phyloP scores from a whole-genome alignment of 2,329 filamentous ascomycete genomes.

The Parascedosporium putredinis region DNA sequence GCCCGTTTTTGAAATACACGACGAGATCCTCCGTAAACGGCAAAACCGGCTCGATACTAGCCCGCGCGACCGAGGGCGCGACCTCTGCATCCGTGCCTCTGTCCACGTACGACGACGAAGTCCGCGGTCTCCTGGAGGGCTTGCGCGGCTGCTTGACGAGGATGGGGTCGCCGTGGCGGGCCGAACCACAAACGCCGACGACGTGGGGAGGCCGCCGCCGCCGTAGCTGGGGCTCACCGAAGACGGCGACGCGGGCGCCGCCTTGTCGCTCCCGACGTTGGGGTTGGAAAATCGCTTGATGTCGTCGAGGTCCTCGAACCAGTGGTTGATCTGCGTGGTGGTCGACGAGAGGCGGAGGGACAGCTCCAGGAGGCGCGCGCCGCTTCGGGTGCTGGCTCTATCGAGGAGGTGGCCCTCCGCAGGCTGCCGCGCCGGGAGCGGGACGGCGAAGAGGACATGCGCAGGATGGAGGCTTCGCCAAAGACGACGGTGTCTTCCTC shows the following conservation, averaged over 20 bases:
- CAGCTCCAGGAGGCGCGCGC: constrained; percentile 21
- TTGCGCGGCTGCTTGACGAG: constrained; percentile 20
- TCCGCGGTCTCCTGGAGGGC: constrained; percentile 14
- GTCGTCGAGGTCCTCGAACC: constrained; percentile 8
- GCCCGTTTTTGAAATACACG: constrained; percentile 39
- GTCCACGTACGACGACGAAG: constrained; percentile 24
- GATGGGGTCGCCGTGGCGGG: constrained; percentile 19
- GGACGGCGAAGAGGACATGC: constrained; percentile 20
- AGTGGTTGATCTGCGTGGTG: not conserved
- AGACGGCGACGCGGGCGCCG: not conserved
- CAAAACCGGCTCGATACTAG: constrained; percentile 33
- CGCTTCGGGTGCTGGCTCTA: constrained; percentile 19
- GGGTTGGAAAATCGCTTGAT: constrained; percentile 19
- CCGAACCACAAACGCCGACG: constrained; percentile 20
- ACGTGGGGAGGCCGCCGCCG: too few relatives aligned
- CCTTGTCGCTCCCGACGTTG: constrained; percentile 14
- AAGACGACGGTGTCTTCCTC: constrained; percentile 27
- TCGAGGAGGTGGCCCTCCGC: constrained; percentile 28
- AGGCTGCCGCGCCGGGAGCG: constrained; percentile 16
- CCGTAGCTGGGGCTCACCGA: not conserved
- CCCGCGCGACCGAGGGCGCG: constrained; percentile 12
- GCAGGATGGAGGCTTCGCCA: constrained; percentile 28
- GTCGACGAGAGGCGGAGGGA: constrained; percentile 2
- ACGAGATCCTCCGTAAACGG: constrained; percentile 50
- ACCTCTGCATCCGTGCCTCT: constrained; percentile 27